Evolutionary conservation across 345 rosid genomes (phyloP).

Genomic region (Noccaea bulbosa): DNA sequence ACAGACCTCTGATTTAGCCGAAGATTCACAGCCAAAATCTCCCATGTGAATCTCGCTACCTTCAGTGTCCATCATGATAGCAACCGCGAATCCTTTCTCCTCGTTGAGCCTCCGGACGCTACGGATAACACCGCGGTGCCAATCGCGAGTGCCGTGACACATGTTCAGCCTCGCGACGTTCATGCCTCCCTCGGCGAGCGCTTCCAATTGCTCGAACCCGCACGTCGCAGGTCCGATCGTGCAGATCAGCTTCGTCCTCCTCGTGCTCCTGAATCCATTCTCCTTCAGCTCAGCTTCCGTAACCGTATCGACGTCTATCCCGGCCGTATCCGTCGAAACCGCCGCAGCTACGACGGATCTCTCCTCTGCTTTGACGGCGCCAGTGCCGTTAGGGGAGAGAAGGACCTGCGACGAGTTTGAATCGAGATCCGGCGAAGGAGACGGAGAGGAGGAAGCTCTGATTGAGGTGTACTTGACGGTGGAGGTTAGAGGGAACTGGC

Average conservation of each 20-base stretch:
- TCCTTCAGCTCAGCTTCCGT: constrained; percentile 94
- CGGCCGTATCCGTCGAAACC: constrained; percentile 34
- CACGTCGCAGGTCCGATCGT: constrained; percentile 94
- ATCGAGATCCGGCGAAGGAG: constrained; percentile 55
- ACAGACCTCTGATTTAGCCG: constrained; percentile 86
- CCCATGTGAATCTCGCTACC: constrained; percentile 99
- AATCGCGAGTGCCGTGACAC: constrained; percentile 95
- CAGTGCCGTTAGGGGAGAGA: constrained; percentile 61
- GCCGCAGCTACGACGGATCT: constrained; percentile 36
- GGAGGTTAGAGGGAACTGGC: constrained; percentile 41
- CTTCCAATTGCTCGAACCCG: constrained; percentile 86
- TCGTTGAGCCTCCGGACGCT: constrained; percentile 85
- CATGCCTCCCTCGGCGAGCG: constrained; percentile 97
- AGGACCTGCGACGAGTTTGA: constrained; percentile 49
- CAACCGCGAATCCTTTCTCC: constrained; percentile 96
- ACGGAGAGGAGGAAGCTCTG: constrained; percentile 53
- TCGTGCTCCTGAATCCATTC: constrained; percentile 98
- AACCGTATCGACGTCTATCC: constrained; percentile 83
- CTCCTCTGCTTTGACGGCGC: constrained; percentile 33
- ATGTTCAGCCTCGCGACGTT: constrained; percentile 93
- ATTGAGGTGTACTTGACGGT: constrained; percentile 48
- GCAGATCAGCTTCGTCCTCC: constrained; percentile 94
- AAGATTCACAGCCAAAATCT: constrained; percentile 88
- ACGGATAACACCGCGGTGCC: constrained; percentile 84
- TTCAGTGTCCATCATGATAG: constrained; percentile 99